Evolutionary conservation across 2,329 filamentous ascomycete species (phyloP).

Genomic region (Trichophyton schoenleinii): DNA sequence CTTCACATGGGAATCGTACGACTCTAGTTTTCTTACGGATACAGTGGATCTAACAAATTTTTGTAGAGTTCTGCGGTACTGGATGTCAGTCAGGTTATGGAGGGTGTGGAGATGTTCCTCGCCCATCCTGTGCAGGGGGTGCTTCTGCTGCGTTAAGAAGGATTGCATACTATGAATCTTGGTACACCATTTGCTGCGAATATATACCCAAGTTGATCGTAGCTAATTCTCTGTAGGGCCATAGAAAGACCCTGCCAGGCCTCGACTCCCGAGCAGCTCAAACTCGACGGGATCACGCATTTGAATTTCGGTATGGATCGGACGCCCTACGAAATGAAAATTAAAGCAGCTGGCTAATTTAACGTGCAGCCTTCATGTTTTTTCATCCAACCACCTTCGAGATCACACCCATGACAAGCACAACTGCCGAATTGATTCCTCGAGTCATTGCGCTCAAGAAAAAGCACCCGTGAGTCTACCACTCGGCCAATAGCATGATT

Average conservation of each 20-base stretch:
- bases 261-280: neutral
- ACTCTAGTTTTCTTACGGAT: neutral
- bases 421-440: constrained; percentile 12
- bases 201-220: neutral
- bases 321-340: neutral
- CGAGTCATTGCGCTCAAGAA: constrained; percentile 22
- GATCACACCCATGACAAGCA: neutral
- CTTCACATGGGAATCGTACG: neutral
- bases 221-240: neutral
- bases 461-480: constrained; percentile 8
- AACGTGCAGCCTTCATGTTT: constrained; percentile 25
- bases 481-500: neutral
- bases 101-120: neutral
- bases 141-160: neutral
- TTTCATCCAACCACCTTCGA: constrained; percentile 25
- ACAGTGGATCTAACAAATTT: neutral
- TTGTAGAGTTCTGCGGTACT: neutral
- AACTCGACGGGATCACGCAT: neutral
- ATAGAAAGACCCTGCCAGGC: neutral
- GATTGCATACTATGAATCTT: neutral
- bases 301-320: neutral
- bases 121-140: neutral
- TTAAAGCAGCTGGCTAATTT: neutral
- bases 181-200: neutral
- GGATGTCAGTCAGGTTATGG: neutral